Base-by-base conservation (phyloP, 78 protist genomes). In the Kipferlia bialata region DNA sequence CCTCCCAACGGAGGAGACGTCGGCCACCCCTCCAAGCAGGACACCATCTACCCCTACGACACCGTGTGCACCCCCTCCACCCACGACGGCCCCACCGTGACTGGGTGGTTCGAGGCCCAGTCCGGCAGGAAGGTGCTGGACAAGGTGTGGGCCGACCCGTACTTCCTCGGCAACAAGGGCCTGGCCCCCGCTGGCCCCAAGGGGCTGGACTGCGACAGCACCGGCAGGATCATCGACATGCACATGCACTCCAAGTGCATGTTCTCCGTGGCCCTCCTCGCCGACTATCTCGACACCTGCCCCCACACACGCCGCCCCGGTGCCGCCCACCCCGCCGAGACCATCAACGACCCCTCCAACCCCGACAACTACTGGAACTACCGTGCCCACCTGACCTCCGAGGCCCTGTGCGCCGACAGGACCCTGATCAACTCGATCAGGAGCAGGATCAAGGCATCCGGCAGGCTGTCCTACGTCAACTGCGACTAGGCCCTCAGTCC, bases 301-400 rank as follows among this genome's bases (percentile, higher is more conserved):
- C n/a, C 15, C n/a, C 75, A 73, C 29, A 75, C 78, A 45, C 28
- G 58, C 56, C 38, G 66, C 51, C 55, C 71, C 6, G 78, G 76
- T 26, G 58, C 61, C 32, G 57, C 64, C 22, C n/a, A 31, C 33
- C 24, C 61, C 16, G 80, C 76, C 57, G 89, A 84, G 64, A 54
- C 54, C 18, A 80, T 84, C 60, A 84, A 84, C 66, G 75, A 64
- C 34, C 89, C 89, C 12, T 66, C 80, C 56, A 80, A 66, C 54
- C 82, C 78, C 37, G 32, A 66, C 55, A 83, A 80, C 56, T 79
- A 77, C 68, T 84, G 89, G 89, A 77, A 79, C 39, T 84, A 77
- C 71, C 61, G 89, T 33, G 28, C 76, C 5, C 89, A 84, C 59
- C 32, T 79, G 29, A 32, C 55, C 37, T 10, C 77, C 1, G 85